Conservation (phyloP, 805 yeast genomes). For the Saccharomycopsis amapae region DNA sequence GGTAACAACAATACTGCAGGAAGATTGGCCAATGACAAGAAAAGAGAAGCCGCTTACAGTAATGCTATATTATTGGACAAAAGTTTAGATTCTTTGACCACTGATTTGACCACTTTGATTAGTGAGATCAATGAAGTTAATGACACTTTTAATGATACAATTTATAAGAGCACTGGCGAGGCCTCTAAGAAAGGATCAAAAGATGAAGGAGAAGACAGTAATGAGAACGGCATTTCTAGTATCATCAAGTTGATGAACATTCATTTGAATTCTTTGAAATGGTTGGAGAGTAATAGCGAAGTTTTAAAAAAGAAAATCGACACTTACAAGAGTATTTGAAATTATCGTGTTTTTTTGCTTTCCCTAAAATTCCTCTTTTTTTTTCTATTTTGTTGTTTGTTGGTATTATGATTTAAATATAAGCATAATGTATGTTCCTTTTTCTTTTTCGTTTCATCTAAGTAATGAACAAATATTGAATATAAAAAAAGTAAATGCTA, state of each 20-base stretch:
- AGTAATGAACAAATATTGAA: too few species aligned
- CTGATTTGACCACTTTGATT: conserved; percentile 67
- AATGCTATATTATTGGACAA: conserved; percentile 82
- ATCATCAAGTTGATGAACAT: conserved; percentile 77
- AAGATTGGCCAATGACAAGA: conserved; percentile 45
- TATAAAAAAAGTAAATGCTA: too few species aligned
- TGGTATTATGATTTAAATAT: neutral
- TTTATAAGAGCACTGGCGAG: conserved; percentile 28
- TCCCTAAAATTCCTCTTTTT: neutral
- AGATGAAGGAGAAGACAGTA: conserved; percentile 30
- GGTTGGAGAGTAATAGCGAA: conserved; percentile 71
- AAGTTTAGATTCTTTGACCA: conserved; percentile 69
- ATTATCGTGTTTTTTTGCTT: too few species aligned
- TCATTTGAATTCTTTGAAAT: conserved; percentile 83
- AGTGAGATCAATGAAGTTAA: conserved; percentile 79
- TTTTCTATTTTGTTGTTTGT: neutral
- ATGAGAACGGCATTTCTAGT: conserved; percentile 49
- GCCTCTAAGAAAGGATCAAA: conserved; percentile 29
- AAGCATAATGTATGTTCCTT: too few species aligned
- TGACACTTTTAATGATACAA: conserved; percentile 66
- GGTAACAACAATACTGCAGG: conserved; percentile 2
- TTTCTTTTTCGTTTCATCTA: too few species aligned
- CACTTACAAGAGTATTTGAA: conserved; percentile 9
- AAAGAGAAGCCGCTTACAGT: conserved; percentile 82
- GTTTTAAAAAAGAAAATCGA: conserved; percentile 57